phyloP scores from a whole-genome alignment of 2,329 filamentous ascomycete species.

The Teratosphaeria nubilosa region DNA sequence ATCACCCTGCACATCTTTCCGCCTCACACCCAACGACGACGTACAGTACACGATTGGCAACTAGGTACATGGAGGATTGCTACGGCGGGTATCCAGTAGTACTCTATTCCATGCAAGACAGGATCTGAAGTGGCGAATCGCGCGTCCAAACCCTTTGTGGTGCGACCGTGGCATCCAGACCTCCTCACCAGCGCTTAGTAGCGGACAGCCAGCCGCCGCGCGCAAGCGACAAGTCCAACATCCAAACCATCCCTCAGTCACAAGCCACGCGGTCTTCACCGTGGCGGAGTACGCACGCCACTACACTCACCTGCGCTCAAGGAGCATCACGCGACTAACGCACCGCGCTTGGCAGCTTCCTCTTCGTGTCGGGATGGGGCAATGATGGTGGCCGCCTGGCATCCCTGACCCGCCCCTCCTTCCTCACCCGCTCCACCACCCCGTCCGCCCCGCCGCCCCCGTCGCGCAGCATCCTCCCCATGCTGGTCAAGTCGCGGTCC shows the following conservation, averaged over 20 bases:
- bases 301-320: background rate
- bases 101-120: too few relatives aligned
- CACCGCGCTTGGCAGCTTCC: constrained; percentile 4
- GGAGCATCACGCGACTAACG: background rate
- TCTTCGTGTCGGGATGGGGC: constrained; percentile 6
- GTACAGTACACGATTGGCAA: background rate
- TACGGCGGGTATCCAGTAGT: background rate
- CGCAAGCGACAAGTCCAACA: background rate
- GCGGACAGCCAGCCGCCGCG: background rate
- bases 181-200: background rate
- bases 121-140: background rate
- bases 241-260: background rate
- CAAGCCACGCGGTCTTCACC: background rate
- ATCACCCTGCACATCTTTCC: too few relatives aligned
- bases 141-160: background rate
- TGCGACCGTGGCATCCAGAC: background rate
- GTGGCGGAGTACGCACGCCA: background rate
- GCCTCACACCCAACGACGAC: too few relatives aligned
- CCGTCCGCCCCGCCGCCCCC: constrained; percentile 1
- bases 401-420: constrained; percentile 1
- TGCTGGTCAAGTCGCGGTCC: background rate
- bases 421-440: constrained; percentile 5
- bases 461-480: background rate
- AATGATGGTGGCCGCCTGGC: constrained; percentile 4
- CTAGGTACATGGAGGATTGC: too few relatives aligned